Percentiles rank a stretch among this genome's conserved stretches.
Conservation (phyloP, 139 green algal genomes). For the Chlamydomonas schloesseri region DNA sequence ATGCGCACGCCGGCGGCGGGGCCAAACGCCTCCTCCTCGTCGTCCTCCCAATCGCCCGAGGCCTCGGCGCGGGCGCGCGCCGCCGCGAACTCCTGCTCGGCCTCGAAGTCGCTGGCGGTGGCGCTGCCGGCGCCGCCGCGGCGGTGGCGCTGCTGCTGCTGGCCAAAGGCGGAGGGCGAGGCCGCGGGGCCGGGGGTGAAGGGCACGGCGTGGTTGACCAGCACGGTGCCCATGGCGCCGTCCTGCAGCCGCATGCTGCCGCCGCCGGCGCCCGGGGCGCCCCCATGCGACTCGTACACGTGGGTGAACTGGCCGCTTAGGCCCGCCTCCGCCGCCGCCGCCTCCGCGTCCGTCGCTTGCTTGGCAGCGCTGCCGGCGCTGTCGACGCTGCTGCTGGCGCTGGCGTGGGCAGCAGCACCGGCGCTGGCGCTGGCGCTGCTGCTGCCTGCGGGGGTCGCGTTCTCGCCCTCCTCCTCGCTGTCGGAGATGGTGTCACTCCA, state of each 20-base stretch:
- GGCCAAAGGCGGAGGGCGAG: too few species aligned
- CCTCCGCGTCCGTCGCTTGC: too few species aligned
- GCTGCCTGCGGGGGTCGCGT: too few species aligned
- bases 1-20: neutral
- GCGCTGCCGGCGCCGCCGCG: neutral
- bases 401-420: neutral
- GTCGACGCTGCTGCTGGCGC: too few species aligned
- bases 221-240: neutral
- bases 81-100: neutral
- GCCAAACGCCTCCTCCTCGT: neutral
- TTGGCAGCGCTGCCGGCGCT: neutral
- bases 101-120: neutral
- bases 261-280: neutral
- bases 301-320: slow-evolving; percentile 22
- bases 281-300: neutral
- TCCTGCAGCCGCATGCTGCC: slow-evolving; percentile 2
- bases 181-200: neutral
- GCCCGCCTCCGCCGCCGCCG: neutral
- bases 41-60: neutral
- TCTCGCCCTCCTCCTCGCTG: neutral
- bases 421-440: too few species aligned
- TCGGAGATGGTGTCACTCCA: neutral
- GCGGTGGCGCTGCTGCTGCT: neutral
- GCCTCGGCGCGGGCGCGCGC: neutral
- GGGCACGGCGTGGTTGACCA: slow-evolving; percentile 15